Percentiles rank a stretch among this genome's conserved stretches.
These are phyloP conservation scores for Linum tenue DNA, from an alignment of 345 rosid genomes.

Conservation along the genomic window DNA sequence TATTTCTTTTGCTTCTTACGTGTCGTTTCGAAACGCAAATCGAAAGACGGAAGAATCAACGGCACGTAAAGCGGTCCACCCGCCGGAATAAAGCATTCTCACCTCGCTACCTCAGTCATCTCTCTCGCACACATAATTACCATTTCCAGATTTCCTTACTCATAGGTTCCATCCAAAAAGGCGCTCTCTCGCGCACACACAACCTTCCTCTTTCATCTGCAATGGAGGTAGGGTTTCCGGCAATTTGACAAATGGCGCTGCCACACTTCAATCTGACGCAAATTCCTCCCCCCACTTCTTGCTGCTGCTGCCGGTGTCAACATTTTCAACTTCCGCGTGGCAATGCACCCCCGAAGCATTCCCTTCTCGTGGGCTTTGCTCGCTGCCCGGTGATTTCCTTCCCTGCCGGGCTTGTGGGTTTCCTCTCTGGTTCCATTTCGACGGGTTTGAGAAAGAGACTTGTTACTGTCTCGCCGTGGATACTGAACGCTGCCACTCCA, in stretches of 20 bases:
- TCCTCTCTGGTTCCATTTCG: background rate
- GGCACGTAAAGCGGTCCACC: background rate
- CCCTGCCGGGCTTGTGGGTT: background rate
- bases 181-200: background rate
- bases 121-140: background rate
- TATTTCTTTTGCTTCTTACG: too few species aligned
- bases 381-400: background rate
- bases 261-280: background rate
- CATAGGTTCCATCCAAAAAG: background rate
- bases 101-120: background rate
- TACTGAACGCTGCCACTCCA: conserved; percentile 33
- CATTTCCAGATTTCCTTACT: too few species aligned
- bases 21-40: background rate
- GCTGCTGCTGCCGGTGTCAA: background rate
- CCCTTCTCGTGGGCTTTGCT: background rate
- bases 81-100: background rate
- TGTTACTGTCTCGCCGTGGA: conserved; percentile 13
- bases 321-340: background rate
- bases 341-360: background rate
- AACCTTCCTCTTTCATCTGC: background rate
- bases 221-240: background rate
- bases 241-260: background rate
- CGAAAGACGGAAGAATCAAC: background rate
- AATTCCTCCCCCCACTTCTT: background rate
- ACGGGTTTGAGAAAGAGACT: conserved; percentile 11